These are phyloP conservation scores for Verticillium nonalfalfae DNA, from an alignment of 2,329 filamentous ascomycete genomes.

Conservation along the genomic window DNA sequence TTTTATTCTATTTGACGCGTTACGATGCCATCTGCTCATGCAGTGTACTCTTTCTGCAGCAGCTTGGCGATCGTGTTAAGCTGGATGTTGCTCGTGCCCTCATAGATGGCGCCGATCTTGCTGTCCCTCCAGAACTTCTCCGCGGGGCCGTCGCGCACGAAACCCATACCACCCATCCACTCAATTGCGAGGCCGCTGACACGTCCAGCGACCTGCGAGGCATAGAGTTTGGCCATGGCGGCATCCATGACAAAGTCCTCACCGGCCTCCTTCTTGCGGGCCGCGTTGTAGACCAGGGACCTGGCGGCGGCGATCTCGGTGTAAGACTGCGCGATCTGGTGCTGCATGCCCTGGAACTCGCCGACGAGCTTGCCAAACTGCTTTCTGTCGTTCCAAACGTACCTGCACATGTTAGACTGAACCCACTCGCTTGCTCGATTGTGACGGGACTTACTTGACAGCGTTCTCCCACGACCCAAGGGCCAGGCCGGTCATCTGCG, in stretches of 20 bases:
- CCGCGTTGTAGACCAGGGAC: constrained; percentile 90
- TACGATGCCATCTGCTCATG: constrained; percentile 13
- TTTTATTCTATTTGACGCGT: not conserved
- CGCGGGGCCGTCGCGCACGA: constrained; percentile 89
- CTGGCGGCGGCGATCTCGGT: constrained; percentile 88
- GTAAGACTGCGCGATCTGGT: constrained; percentile 95
- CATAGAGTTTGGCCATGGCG: constrained; percentile 95
- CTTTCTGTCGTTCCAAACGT: constrained; percentile 97
- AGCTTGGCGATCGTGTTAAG: constrained; percentile 59
- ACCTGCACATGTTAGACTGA: constrained; percentile 35
- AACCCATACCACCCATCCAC: constrained; percentile 99
- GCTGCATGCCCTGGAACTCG: constrained; percentile 98
- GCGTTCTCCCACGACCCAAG: constrained; percentile 95
- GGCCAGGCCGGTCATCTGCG: constrained; percentile 96
- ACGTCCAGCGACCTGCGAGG: constrained; percentile 84
- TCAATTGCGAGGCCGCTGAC: constrained; percentile 85
- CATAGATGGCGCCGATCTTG: constrained; percentile 98
- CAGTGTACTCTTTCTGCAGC: constrained; percentile 55
- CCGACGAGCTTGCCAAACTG: constrained; percentile 93
- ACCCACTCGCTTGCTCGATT: not conserved
- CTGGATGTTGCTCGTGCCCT: constrained; percentile 79
- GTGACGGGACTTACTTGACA: constrained; percentile 51
- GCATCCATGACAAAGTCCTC: constrained; percentile 93
- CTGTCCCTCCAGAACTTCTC: constrained; percentile 98
- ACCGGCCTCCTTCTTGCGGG: constrained; percentile 95